Evolutionary conservation across 148 eudicot genomes (phyloP).

Genomic region (Polygonum maritimum): DNA sequence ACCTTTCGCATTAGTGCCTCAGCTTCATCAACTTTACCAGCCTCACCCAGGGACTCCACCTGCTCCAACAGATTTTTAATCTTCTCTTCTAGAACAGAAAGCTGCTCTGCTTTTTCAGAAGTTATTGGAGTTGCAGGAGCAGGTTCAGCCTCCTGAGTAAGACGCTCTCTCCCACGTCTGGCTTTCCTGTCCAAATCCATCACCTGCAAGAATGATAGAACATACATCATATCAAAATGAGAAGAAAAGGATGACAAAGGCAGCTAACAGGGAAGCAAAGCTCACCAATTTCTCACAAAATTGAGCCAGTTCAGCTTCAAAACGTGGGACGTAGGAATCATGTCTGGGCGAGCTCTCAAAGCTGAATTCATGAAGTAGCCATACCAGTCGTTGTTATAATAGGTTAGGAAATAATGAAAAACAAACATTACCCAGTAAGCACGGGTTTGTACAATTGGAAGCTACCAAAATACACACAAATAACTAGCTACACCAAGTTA

Average conservation of each 20-base stretch:
- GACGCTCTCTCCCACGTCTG: constrained; percentile 92
- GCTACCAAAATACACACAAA: not conserved
- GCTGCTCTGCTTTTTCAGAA: constrained; percentile 86
- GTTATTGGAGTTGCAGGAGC: constrained; percentile 80
- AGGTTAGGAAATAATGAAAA: not conserved
- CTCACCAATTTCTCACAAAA: constrained; percentile 92
- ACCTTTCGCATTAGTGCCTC: constrained; percentile 99
- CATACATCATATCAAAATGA: not conserved
- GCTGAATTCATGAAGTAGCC: constrained; percentile 29
- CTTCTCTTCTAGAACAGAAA: constrained; percentile 79
- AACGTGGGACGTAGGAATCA: constrained; percentile 71
- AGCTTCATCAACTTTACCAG: constrained; percentile 97
- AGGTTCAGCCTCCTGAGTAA: constrained; percentile 82
- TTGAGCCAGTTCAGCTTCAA: constrained; percentile 89
- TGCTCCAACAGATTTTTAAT: constrained; percentile 86
- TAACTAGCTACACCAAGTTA: not conserved
- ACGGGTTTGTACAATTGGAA: not conserved
- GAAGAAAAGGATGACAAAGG: not conserved
- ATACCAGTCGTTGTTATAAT: not conserved
- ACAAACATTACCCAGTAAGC: not conserved
- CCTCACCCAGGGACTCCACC: constrained; percentile 92
- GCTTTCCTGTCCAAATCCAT: constrained; percentile 84
- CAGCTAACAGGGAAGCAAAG: not conserved
- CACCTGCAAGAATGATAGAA: constrained; percentile 34
- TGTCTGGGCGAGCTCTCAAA: constrained; percentile 91